Base-by-base conservation (phyloP, 1,139 yeast genomes). In the Geotrichum histeridarum region DNA sequence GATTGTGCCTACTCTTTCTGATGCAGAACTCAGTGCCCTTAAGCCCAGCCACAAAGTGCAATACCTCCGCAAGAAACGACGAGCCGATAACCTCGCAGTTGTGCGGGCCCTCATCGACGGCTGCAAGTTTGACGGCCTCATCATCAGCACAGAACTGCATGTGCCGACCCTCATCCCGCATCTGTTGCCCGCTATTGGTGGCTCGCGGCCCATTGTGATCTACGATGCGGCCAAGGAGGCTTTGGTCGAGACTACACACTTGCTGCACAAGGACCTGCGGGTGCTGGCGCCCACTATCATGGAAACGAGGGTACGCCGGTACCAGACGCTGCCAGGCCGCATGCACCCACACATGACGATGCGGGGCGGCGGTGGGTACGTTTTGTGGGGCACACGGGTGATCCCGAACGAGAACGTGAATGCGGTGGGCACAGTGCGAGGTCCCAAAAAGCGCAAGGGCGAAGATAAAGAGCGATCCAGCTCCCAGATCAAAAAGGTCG, bases 281-380 rank as follows among this genome's bases (percentile, higher is more conserved):
- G 79, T 88, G 9, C 75, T 93, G 62, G 94, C 95, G 0, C 96
- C 97, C 4, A 80, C 90, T 2, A 82, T 94, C 32, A 76, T 80
- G 58, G 97, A 91, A 68, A 81, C 95, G 0, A 77, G 89, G 57
- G 95, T 87, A 8, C 80, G 97, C 60, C 85, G 84, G 50, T 89
- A 86, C 67, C 99, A 93, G 71, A 90, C 97, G 3, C 81, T 93
- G 32, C 90, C 95, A 11, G 99, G 99, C 7, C 82, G 95, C 67
- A 76, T 93, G 68, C 99, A 94, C 69, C 99, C 99, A 0, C 70
- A 84, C 57, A 94, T 93, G 99, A 87, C 97, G 0, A 84, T 86
- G 78, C 79, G 89, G 66, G 91, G 96, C 2, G 93, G 85, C 55
- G 98, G 98, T 51, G 99, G 99, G 0, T 93, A 83, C 67, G 69